Conservation (phyloP, 1,284 basidiomycete genomes). For the Ceratobasidium sp. region DNA sequence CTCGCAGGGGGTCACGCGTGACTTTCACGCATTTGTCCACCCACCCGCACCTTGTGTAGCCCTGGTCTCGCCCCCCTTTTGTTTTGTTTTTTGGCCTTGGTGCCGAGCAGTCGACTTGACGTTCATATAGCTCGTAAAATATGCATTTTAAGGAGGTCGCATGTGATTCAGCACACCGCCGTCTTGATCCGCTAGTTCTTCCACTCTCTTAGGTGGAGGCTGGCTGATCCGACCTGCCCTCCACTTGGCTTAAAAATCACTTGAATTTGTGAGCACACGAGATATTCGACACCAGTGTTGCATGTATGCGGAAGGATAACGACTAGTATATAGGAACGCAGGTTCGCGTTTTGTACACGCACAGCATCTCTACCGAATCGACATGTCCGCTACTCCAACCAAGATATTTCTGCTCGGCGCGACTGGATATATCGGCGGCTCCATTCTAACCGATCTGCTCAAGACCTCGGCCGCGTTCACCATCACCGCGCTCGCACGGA, state of each 20-base stretch:
- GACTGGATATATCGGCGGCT: slow-evolving; percentile 57
- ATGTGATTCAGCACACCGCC: slow-evolving; percentile 15
- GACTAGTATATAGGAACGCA: slow-evolving; percentile 1
- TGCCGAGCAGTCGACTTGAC: not conserved
- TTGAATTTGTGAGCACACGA: not conserved
- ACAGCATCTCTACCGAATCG: not conserved
- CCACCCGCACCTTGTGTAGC: too few species aligned
- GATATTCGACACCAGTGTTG: slow-evolving; percentile 7
- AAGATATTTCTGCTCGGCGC: slow-evolving; percentile 56
- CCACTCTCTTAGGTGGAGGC: too few species aligned
- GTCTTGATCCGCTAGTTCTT: not conserved
- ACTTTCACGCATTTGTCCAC: not conserved
- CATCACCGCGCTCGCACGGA: slow-evolving; percentile 56
- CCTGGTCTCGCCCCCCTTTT: too few species aligned
- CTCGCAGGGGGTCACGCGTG: not conserved
- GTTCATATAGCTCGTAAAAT: not conserved
- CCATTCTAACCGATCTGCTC: slow-evolving; percentile 51
- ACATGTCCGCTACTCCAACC: slow-evolving; percentile 35
- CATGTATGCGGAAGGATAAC: slow-evolving; percentile 5
- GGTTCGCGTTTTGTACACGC: not conserved
- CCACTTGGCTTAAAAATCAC: not conserved
- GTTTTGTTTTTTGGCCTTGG: too few species aligned
- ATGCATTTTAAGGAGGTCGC: not conserved
- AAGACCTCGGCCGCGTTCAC: slow-evolving; percentile 50
- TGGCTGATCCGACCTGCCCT: not conserved